phyloP scores from a whole-genome alignment of 345 rosid species.

The Camelina laxa region DNA sequence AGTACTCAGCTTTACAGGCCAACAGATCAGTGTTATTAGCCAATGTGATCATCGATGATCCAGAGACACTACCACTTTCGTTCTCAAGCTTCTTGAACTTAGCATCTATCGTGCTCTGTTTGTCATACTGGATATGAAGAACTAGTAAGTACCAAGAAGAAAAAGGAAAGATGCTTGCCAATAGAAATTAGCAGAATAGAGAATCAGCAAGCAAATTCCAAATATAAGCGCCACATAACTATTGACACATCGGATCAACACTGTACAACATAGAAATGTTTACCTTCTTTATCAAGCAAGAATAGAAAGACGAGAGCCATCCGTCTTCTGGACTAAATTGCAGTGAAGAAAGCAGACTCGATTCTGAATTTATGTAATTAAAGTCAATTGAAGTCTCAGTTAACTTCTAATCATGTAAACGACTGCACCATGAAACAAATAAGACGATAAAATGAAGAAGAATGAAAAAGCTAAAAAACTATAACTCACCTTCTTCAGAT shows the following conservation, averaged over 20 bases:
- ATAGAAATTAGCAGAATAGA: slow-evolving; percentile 22
- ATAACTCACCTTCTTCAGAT: slow-evolving; percentile 76
- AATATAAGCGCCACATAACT: slow-evolving; percentile 1
- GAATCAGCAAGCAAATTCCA: slow-evolving; percentile 1
- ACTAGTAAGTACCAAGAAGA: slow-evolving; percentile 35
- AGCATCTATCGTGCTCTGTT: slow-evolving; percentile 79
- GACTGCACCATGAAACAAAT: neutral
- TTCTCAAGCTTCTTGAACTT: slow-evolving; percentile 82
- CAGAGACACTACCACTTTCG: slow-evolving; percentile 59
- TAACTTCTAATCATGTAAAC: slow-evolving; percentile 24
- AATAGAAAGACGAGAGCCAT: slow-evolving; percentile 93
- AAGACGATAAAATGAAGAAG: slow-evolving; percentile 12
- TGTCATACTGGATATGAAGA: slow-evolving; percentile 65
- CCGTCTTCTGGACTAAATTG: slow-evolving; percentile 87
- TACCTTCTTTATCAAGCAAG: slow-evolving; percentile 92
- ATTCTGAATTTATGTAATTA: slow-evolving; percentile 52
- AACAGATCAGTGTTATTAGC: slow-evolving; percentile 82
- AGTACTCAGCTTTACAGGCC: slow-evolving; percentile 97
- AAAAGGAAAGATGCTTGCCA: slow-evolving; percentile 13
- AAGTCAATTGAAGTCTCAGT: neutral
- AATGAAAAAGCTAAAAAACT: neutral
- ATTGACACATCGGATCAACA: slow-evolving; percentile 4
- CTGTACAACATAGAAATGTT: neutral
- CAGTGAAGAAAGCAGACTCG: slow-evolving; percentile 73
- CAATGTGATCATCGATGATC: slow-evolving; percentile 60